Evolutionary conservation across 2,329 filamentous ascomycete species (phyloP), one percentile per base, ranked within the genome.

Genomic region (Madurella mycetomatis): DNA sequence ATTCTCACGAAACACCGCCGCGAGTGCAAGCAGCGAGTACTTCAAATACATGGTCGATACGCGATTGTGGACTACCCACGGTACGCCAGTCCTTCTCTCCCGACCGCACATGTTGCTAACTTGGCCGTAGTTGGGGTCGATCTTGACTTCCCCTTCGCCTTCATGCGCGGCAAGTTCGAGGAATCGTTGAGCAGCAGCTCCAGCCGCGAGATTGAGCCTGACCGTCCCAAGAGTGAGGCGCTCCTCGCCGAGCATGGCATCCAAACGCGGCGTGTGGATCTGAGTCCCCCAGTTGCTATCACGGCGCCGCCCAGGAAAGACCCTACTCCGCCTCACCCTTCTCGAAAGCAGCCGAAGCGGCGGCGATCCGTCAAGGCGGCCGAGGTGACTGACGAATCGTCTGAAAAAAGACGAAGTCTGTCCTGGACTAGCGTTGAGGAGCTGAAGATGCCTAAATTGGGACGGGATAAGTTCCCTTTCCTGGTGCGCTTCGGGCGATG

Each of bases 21-120:
- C 45, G 16, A 45, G 46, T 2, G 56, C 59, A 17, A 53, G 53
- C 50, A 60, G 51, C 44, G 61, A 63, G 2, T 56, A 61, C 32
- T 64, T 64, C 61, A 64, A 59, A 51, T 62, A 60, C 55, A 57
- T 52, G 1, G 62, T 64, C 4, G 62, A 64, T 47, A 53, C 48
- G 9, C 56, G 57, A 0, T 31, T 64, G 18, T 64, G 62, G 62
- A 41, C 47, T 5, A 52, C 48, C 5, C 55, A 60, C 32, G 59
- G 62, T 64, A 49, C 4, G 54, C 9, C 13, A 37, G 11, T 52
- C 4, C 5, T 11, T 7, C 11, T 37, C 9, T 8, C 5, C 12
- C 4, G 13, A 13, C 11, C 8, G 2, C 2, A 12, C 2, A 44
- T 40, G 30, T 9, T 9, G 15, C 54, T 60, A 48, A 60, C 51